These are phyloP conservation scores for Ogataea dorogensis DNA, from an alignment of 805 yeast species.

Conservation along the genomic window DNA sequence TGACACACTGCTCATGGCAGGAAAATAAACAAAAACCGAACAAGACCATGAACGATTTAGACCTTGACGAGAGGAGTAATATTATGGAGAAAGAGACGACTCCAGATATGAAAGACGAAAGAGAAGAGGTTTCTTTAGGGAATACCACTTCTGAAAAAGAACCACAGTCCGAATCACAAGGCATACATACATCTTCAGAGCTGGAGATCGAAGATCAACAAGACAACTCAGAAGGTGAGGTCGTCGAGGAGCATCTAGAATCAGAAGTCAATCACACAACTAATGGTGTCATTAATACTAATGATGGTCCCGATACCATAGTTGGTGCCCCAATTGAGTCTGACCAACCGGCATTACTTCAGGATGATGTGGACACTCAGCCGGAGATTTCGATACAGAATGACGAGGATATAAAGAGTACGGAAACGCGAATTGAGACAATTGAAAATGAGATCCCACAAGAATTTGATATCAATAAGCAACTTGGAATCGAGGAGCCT, in stretches of 20 bases:
- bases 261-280: neutral
- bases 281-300: neutral
- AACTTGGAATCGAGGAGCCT: too few relatives aligned
- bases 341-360: too few relatives aligned
- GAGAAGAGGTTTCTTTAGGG: neutral
- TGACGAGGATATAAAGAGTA: too few relatives aligned
- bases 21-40: slow-evolving; percentile 7
- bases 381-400: neutral
- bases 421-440: neutral
- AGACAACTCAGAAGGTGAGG: too few relatives aligned
- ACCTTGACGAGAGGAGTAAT: slow-evolving; percentile 1
- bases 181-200: neutral
- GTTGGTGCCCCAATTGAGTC: neutral
- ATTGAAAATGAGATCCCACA: neutral
- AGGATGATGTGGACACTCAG: neutral
- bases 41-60: slow-evolving; percentile 9
- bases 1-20: slow-evolving; percentile 13
- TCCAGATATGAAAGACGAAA: neutral
- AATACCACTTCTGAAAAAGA: neutral
- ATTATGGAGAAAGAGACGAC: neutral
- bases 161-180: neutral
- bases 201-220: slow-evolving; percentile 3
- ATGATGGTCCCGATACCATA: neutral
- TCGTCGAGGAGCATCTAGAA: too few relatives aligned
- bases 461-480: neutral